phyloP scores from a whole-genome alignment of 225 moss, liverwort and hornwort genomes.

The Physcomitrellopsis africana region DNA sequence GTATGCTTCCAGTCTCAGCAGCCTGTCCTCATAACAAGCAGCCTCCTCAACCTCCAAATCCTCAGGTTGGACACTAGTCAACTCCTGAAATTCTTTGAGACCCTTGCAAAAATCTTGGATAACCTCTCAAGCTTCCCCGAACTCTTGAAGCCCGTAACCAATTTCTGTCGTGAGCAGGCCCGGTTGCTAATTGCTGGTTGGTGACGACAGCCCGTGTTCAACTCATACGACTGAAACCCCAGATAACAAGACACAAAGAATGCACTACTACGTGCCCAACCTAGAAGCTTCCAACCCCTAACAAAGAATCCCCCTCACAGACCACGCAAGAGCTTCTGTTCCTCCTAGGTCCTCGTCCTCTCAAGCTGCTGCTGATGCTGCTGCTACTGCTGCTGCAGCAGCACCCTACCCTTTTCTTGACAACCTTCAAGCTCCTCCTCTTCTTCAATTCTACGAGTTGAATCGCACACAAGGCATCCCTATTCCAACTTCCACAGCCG shows the following conservation, averaged over 20 bases:
- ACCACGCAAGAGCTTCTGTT: neutral
- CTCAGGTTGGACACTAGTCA: neutral
- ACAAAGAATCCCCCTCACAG: slow-evolving; percentile 20
- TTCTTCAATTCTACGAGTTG: too few relatives aligned
- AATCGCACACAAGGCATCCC: too few relatives aligned
- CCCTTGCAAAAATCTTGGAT: slow-evolving; percentile 22
- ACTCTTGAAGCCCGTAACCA: too few relatives aligned
- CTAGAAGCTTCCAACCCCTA: slow-evolving; percentile 29
- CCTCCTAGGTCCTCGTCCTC: neutral
- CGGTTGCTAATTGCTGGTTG: too few relatives aligned
- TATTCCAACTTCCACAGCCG: too few relatives aligned
- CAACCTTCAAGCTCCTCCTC: too few relatives aligned
- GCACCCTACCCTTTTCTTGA: too few relatives aligned
- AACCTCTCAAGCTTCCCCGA: neutral
- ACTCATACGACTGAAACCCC: neutral
- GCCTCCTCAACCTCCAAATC: neutral
- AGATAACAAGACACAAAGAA: neutral
- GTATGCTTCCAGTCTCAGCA: neutral
- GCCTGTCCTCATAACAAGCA: neutral
- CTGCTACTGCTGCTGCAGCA: too few relatives aligned
- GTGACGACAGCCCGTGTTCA: neutral
- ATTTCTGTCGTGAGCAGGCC: too few relatives aligned
- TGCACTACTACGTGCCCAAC: neutral
- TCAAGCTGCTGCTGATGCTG: neutral
- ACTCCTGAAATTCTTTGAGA: neutral